Evolutionary conservation across 257 asterid genomes (phyloP).

Genomic region (Buddleja alternifolia): DNA sequence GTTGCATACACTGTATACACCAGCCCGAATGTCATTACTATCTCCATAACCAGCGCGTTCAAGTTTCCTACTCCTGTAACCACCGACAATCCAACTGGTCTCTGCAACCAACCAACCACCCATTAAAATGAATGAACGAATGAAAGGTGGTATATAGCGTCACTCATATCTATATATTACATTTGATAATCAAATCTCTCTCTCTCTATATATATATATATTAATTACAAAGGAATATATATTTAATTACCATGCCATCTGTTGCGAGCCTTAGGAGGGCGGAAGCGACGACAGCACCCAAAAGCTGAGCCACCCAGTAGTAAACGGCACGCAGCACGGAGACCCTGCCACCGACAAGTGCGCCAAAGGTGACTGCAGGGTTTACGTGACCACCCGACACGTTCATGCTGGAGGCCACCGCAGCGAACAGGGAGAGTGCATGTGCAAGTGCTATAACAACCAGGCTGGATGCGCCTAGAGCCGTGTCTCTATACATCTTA

Average conservation of each 20-base stretch:
- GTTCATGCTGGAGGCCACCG: slow-evolving; percentile 82
- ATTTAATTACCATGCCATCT: slow-evolving; percentile 72
- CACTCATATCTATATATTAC: too few relatives aligned
- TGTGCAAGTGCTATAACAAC: slow-evolving; percentile 70
- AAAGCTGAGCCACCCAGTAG: slow-evolving; percentile 95
- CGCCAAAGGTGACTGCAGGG: slow-evolving; percentile 92
- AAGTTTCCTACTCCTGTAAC: slow-evolving; percentile 63
- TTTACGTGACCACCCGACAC: slow-evolving; percentile 94
- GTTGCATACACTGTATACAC: slow-evolving; percentile 82
- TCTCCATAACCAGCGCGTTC: slow-evolving; percentile 80
- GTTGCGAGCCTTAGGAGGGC: slow-evolving; percentile 69
- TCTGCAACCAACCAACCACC: too few relatives aligned
- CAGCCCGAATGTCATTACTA: slow-evolving; percentile 76
- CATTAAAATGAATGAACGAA: too few relatives aligned
- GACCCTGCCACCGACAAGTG: slow-evolving; percentile 85
- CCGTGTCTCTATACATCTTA: slow-evolving; percentile 58
- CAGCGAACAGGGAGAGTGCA: slow-evolving; percentile 73
- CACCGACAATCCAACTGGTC: slow-evolving; percentile 81
- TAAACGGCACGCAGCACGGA: slow-evolving; percentile 73
- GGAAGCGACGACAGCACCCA: slow-evolving; percentile 79
- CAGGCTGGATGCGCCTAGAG: slow-evolving; percentile 60
- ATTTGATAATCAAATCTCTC: too few relatives aligned
- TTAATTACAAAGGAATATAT: too few relatives aligned
- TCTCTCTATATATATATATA: background rate
- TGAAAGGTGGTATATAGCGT: too few relatives aligned